These are phyloP conservation scores for Coelastrella sp. DNA, from an alignment of 139 green algal genomes.

Conservation along the genomic window DNA sequence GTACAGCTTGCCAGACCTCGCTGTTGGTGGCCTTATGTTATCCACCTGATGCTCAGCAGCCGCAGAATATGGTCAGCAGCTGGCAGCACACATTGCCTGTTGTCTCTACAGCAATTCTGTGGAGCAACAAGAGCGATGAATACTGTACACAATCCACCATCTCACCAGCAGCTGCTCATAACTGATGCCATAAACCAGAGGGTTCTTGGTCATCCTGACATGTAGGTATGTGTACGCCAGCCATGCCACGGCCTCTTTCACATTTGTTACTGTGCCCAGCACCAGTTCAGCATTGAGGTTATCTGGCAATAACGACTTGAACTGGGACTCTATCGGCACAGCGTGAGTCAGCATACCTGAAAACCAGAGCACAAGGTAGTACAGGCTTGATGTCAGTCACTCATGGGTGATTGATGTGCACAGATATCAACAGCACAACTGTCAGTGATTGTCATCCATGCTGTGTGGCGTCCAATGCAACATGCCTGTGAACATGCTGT, in stretches of 20 bases:
- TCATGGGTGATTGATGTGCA: too few species aligned
- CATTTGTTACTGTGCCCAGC: constrained; percentile 95
- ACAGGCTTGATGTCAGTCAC: too few species aligned
- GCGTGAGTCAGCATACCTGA: constrained; percentile 91
- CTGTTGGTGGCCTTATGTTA: too few species aligned
- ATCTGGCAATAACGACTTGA: constrained; percentile 84
- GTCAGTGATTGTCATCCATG: too few species aligned
- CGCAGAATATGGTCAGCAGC: too few species aligned
- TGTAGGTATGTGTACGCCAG: constrained; percentile 97
- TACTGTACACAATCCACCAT: neutral
- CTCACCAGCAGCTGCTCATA: constrained; percentile 85
- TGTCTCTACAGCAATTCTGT: too few species aligned
- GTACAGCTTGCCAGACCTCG: neutral
- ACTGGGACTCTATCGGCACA: constrained; percentile 91
- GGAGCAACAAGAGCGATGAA: neutral
- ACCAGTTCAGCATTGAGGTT: constrained; percentile 98
- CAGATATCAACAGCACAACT: too few species aligned
- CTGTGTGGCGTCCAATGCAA: too few species aligned
- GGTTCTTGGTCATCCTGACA: constrained; percentile 92
- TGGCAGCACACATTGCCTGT: too few species aligned
- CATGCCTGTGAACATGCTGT: too few species aligned
- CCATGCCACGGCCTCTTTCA: constrained; percentile 91
- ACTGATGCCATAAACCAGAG: constrained; percentile 92
- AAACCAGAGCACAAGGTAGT: neutral
- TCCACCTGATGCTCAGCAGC: too few species aligned